Evolutionary conservation across 192 early-diverging fungal genomes (phyloP).

Genomic region (Gamsiella multidivaricata): DNA sequence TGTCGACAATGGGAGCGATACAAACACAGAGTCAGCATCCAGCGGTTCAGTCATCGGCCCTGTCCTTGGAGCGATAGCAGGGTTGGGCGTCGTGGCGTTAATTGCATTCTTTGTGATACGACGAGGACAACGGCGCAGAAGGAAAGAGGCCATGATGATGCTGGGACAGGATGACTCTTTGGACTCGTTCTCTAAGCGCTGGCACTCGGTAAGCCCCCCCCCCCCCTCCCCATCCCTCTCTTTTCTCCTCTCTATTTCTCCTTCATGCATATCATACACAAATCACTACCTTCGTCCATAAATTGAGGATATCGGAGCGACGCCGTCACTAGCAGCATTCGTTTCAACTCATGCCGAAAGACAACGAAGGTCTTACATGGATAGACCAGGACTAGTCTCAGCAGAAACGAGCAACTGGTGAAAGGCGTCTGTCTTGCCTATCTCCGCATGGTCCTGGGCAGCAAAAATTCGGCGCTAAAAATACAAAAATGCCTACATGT

Average conservation of each 20-base stretch:
- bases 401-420: background rate
- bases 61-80: constrained; percentile 28
- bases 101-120: constrained; percentile 30
- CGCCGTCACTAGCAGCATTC: no score
- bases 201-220: constrained; percentile 28
- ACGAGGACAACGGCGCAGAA: background rate
- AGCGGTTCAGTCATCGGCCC: constrained; percentile 18
- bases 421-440: background rate
- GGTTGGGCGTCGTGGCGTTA: constrained; percentile 2
- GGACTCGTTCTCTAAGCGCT: constrained; percentile 35
- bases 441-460: constrained; percentile 19
- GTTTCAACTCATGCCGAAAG: no score
- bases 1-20: constrained; percentile 1
- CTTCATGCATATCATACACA: no score
- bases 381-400: no score
- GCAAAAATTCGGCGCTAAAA: constrained; percentile 21
- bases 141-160: constrained; percentile 2
- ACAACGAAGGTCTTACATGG: no score
- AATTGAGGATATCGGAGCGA: no score
- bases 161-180: constrained; percentile 35
- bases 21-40: no score
- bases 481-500: constrained; percentile 5
- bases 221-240: background rate
- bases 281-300: no score
- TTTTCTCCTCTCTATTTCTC: background rate